Evolutionary conservation across 1,284 basidiomycete species (phyloP).

Genomic region (Golubevia sp.): DNA sequence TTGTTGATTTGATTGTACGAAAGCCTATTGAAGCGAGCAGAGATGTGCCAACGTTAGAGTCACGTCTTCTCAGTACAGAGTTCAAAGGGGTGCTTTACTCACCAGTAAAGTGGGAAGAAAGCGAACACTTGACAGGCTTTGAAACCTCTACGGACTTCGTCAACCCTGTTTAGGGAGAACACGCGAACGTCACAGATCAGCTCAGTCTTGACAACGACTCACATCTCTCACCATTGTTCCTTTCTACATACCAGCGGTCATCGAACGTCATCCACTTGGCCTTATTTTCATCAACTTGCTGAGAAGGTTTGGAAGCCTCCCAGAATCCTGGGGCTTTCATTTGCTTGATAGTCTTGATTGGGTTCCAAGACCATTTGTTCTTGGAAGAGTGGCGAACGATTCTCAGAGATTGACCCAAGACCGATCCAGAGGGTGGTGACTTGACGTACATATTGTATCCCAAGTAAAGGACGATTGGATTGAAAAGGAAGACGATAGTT

Average conservation of each 20-base stretch:
- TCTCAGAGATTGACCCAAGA: conserved; percentile 68
- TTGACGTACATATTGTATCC: conserved; percentile 72
- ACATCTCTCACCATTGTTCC: conserved; percentile 35
- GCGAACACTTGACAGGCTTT: conserved; percentile 83
- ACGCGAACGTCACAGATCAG: no score
- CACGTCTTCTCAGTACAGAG: no score
- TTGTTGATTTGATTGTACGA: conserved; percentile 69
- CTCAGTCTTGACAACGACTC: no score
- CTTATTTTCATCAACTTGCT: conserved; percentile 59
- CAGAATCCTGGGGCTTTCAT: conserved; percentile 73
- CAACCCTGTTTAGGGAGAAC: conserved; percentile 65
- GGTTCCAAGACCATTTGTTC: conserved; percentile 61
- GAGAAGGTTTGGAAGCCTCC: conserved; percentile 74
- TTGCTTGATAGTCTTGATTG: conserved; percentile 37
- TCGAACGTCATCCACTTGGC: conserved; percentile 64
- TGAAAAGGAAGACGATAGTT: conserved; percentile 62
- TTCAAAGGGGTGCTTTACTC: no score
- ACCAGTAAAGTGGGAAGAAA: conserved; percentile 65
- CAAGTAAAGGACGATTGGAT: conserved; percentile 71
- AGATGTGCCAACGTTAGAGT: background rate
- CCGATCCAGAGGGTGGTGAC: conserved; percentile 78
- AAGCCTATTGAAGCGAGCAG: conserved; percentile 64
- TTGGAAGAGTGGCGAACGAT: conserved; percentile 53
- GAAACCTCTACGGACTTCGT: conserved; percentile 78
- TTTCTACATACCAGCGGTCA: conserved; percentile 68